These are phyloP conservation scores for Arthrobotrys musiformis DNA, from an alignment of 2,329 filamentous ascomycete genomes.

Conservation along the genomic window DNA sequence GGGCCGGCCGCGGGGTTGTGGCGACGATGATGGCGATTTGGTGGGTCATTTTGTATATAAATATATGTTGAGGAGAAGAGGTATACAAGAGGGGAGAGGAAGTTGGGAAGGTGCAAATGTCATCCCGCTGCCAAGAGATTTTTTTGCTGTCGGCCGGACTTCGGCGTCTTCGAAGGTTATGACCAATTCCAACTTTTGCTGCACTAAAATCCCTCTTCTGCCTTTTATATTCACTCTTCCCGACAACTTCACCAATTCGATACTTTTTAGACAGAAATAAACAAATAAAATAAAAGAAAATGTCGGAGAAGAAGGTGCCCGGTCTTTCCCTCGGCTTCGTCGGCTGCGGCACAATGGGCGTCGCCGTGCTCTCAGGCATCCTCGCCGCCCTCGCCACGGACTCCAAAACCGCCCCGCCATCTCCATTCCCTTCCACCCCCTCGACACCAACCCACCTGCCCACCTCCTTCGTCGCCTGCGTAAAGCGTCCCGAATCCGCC, in stretches of 20 bases:
- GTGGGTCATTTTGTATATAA: background rate
- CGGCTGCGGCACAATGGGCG: slow-evolving; percentile 87
- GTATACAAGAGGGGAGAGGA: background rate
- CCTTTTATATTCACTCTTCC: no score
- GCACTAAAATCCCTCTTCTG: slow-evolving; percentile 17
- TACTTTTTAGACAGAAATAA: background rate
- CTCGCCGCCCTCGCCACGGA: slow-evolving; percentile 71
- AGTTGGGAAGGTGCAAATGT: background rate
- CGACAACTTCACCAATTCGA: background rate
- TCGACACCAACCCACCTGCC: slow-evolving; percentile 71
- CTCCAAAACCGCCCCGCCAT: slow-evolving; percentile 58
- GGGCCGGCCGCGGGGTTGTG: slow-evolving; percentile 76
- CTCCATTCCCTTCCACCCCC: slow-evolving; percentile 61
- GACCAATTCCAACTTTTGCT: background rate
- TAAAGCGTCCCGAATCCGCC: slow-evolving; percentile 75
- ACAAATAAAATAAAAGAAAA: background rate
- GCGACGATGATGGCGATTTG: slow-evolving; percentile 86
- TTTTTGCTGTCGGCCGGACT: slow-evolving; percentile 10
- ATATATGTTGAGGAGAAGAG: slow-evolving; percentile 9
- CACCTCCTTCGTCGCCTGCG: slow-evolving; percentile 81
- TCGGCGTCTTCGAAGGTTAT: slow-evolving; percentile 8
- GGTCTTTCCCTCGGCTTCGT: slow-evolving; percentile 78
- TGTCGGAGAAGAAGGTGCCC: slow-evolving; percentile 38
- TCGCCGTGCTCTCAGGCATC: slow-evolving; percentile 83
- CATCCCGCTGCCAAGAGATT: slow-evolving; percentile 16